Evolutionary conservation across 768 basidiomycete genomes (phyloP), one percentile per base, ranked within the genome.

Genomic region (Multifurca ochricompacta): DNA sequence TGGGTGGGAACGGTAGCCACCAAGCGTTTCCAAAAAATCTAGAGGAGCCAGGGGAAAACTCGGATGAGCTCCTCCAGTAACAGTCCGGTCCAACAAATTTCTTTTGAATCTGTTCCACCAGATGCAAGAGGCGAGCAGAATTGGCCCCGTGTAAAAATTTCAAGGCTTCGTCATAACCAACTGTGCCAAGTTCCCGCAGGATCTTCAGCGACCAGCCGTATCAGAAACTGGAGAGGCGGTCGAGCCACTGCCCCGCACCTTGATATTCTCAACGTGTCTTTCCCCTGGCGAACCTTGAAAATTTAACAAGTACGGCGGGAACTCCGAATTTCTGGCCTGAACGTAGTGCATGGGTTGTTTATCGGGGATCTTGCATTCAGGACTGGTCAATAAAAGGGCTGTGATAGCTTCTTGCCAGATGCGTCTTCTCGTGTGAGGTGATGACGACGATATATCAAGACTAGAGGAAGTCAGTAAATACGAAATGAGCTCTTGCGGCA

Each of bases 351-450:
- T 82, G 6, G 65, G 63, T 62, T 86, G 80, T 14, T 71, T 67
- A 37, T 70, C 63, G 1, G 83, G 82, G 60, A 91, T 87, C 18
- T 71, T 69, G 63, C 78, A 80, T 8, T 77, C 74, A 0, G 78
- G 70, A 52, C 70, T 75, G 0, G 83, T 84, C 30, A 89, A 73
- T 14, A 90, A 67, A 16, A 91, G 69, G 1, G 82, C 76, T 0
- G 83, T 77, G 21, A 89, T 73, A 3, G 84, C 75, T 67, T 91
- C 88, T 64, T 91, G 87, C 85, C 86, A 87, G 13, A 91, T 84
- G 4, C 88, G 77, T 14, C 86, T 76, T 54, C 73, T 79, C 14
- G 77, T 73, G 64, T 91, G 88, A 6, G 75, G 67, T 1, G 82
- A 85, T 1, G 72, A 67, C 3, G 73, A 58, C 0, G 82, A 78